These are phyloP conservation scores for Aspergillus wentii DNA, from an alignment of 495 filamentous ascomycete genomes.

Conservation along the genomic window DNA sequence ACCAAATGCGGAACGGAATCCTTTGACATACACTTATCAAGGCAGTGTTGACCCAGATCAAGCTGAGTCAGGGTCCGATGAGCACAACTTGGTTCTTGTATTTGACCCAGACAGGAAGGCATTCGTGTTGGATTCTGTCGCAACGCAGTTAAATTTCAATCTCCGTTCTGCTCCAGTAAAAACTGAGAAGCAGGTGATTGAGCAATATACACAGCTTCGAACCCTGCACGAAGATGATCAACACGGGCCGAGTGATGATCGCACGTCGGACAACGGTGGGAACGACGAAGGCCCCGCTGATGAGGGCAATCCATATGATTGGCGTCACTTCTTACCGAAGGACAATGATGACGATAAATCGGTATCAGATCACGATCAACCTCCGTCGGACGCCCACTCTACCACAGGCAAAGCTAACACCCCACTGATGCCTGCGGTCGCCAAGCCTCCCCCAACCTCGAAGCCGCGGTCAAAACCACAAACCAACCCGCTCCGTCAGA, in stretches of 20 bases:
- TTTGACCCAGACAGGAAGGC: constrained; percentile 47
- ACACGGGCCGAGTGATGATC: constrained; percentile 35
- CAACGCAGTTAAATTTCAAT: constrained; percentile 53
- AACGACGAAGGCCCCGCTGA: constrained; percentile 44
- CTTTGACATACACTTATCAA: constrained; percentile 43
- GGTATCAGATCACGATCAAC: constrained; percentile 28
- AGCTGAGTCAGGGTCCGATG: constrained; percentile 20
- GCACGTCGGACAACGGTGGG: constrained; percentile 31
- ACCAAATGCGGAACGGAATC: constrained; percentile 33
- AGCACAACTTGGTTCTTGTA: constrained; percentile 42
- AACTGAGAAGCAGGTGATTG: constrained; percentile 37
- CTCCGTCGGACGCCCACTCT: constrained; percentile 27
- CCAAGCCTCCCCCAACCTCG: constrained; percentile 25
- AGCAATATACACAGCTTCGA: constrained; percentile 42
- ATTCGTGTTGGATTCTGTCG: constrained; percentile 48
- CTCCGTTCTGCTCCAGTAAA: constrained; percentile 45
- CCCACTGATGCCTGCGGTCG: constrained; percentile 20
- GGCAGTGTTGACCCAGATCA: constrained; percentile 42
- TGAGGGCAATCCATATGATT: constrained; percentile 53
- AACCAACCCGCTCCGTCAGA: constrained; percentile 32
- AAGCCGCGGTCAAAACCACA: constrained; percentile 26
- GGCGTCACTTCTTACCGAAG: constrained; percentile 51
- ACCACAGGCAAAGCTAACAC: constrained; percentile 30
- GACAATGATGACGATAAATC: constrained; percentile 31
- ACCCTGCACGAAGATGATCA: constrained; percentile 40